Evolutionary conservation across 768 basidiomycete genomes (phyloP).

Genomic region (Rhizopogon roseolus): DNA sequence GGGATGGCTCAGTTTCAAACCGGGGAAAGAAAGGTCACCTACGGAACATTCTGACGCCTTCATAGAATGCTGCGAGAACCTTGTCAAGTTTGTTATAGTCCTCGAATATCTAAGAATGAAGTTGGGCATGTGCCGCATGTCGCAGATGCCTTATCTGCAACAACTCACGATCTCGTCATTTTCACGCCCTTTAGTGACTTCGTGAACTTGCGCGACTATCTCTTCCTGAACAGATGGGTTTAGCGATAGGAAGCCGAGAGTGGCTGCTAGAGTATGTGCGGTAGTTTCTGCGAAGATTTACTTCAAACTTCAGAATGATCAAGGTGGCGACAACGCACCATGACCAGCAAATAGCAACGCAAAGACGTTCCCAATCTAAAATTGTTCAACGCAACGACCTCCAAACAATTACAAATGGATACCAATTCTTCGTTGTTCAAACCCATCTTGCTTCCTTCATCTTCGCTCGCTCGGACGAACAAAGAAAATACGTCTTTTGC

Average conservation of each 20-base stretch:
- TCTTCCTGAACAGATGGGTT: slow-evolving; percentile 27
- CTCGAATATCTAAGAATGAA: slow-evolving; percentile 10
- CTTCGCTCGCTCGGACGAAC: slow-evolving; percentile 16
- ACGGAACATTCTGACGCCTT: slow-evolving; percentile 33
- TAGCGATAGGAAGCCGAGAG: slow-evolving; percentile 26
- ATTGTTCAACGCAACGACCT: background rate
- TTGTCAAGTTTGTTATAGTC: slow-evolving; percentile 26
- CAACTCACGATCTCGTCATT: slow-evolving; percentile 11
- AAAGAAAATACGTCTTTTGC: slow-evolving; percentile 17
- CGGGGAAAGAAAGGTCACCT: slow-evolving; percentile 1
- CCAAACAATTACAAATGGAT: background rate
- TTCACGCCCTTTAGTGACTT: slow-evolving; percentile 17
- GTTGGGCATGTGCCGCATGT: background rate
- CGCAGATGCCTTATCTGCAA: background rate
- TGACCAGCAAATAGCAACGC: slow-evolving; percentile 55
- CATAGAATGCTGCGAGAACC: slow-evolving; percentile 22
- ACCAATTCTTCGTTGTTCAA: slow-evolving; percentile 17
- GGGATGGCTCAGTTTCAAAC: background rate
- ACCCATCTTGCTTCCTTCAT: slow-evolving; percentile 10
- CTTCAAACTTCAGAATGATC: background rate
- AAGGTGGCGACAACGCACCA: slow-evolving; percentile 27
- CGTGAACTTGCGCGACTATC: slow-evolving; percentile 23
- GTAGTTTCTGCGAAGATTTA: slow-evolving; percentile 25
- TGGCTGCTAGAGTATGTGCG: slow-evolving; percentile 26
- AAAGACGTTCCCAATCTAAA: slow-evolving; percentile 23